Conservation (phyloP, 345 rosid genomes). For the Physaria fendleri region DNA sequence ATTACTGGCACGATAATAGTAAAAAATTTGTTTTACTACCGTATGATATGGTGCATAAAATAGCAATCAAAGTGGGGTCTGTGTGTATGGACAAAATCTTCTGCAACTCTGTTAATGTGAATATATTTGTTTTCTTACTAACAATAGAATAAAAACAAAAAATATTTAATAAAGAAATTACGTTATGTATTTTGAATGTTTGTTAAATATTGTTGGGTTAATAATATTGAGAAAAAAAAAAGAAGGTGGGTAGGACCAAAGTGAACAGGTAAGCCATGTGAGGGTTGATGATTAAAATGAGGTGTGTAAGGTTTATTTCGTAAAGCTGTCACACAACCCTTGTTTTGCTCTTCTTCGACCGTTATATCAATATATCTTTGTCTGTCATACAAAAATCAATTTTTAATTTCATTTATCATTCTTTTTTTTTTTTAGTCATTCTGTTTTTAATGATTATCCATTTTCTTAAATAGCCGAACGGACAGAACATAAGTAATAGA, state of each 20-base stretch:
- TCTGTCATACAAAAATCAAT: not conserved
- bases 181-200: slow-evolving; percentile 10
- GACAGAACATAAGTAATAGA: no score
- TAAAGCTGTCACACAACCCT: slow-evolving; percentile 44
- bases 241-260: slow-evolving; percentile 31
- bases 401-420: no score
- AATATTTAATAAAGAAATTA: no score
- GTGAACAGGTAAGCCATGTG: slow-evolving; percentile 57
- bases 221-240: not conserved
- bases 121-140: not conserved
- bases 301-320: slow-evolving; percentile 27
- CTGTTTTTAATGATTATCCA: no score
- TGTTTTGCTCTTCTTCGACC: slow-evolving; percentile 36
- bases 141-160: slow-evolving; percentile 12
- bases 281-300: slow-evolving; percentile 42
- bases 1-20: slow-evolving; percentile 1
- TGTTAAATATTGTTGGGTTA: not conserved
- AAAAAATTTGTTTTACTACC: not conserved
- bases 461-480: no score
- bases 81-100: slow-evolving; percentile 27
- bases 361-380: slow-evolving; percentile 33
- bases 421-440: no score
- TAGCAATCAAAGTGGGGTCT: slow-evolving; percentile 11
- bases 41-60: slow-evolving; percentile 12
- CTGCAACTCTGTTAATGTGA: slow-evolving; percentile 18